Conservation (phyloP, 495 filamentous ascomycete species). For the Xylaria acuta region DNA sequence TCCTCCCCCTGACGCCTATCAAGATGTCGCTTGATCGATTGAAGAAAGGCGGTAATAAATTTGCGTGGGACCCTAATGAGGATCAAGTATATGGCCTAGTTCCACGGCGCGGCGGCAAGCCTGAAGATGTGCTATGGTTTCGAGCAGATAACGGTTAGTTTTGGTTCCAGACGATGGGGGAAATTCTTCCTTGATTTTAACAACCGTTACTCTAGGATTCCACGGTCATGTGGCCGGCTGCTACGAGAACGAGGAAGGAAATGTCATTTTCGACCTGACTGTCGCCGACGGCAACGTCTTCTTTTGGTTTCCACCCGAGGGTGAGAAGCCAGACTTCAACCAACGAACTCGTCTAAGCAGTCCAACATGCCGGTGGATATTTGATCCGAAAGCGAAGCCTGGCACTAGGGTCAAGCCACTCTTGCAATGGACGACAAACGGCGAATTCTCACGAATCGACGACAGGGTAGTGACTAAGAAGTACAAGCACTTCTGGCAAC, state of each 20-base stretch:
- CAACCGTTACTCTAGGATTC: slow-evolving; percentile 43
- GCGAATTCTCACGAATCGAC: slow-evolving; percentile 67
- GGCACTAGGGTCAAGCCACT: slow-evolving; percentile 45
- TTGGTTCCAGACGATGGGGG: not conserved
- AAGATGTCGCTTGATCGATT: slow-evolving; percentile 57
- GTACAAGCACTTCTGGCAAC: slow-evolving; percentile 63
- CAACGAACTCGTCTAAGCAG: slow-evolving; percentile 49
- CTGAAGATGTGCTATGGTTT: slow-evolving; percentile 58
- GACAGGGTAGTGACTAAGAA: slow-evolving; percentile 58
- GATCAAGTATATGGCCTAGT: slow-evolving; percentile 59
- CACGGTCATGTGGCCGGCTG: slow-evolving; percentile 59
- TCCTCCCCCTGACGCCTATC: slow-evolving; percentile 60
- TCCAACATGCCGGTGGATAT: slow-evolving; percentile 60
- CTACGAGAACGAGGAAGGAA: slow-evolving; percentile 56
- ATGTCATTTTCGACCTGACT: slow-evolving; percentile 61
- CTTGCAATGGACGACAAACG: slow-evolving; percentile 51
- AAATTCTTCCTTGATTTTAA: not conserved
- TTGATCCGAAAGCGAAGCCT: slow-evolving; percentile 53
- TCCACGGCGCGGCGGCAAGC: slow-evolving; percentile 54
- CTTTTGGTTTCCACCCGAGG: slow-evolving; percentile 61
- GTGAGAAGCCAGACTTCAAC: slow-evolving; percentile 33
- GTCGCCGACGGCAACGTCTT: slow-evolving; percentile 63
- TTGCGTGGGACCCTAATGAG: slow-evolving; percentile 60
- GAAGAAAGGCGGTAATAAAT: slow-evolving; percentile 62
- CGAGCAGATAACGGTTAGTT: slow-evolving; percentile 53